Percentiles rank a stretch among this genome's conserved stretches.
These are phyloP conservation scores for Perkinsus marinus DNA, from an alignment of 169 alveolate species.

Conservation along the genomic window DNA sequence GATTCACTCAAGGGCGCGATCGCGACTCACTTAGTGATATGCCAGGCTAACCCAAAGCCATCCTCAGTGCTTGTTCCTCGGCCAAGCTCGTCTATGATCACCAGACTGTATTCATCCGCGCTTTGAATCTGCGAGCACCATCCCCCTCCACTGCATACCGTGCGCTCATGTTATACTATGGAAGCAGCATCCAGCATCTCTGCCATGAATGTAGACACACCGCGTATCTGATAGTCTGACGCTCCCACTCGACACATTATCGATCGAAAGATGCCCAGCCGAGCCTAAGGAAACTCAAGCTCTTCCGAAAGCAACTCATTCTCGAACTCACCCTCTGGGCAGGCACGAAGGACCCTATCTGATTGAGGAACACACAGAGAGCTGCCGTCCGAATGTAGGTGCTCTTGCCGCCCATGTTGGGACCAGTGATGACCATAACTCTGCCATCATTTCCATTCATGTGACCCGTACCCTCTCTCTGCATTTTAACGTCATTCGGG, in stretches of 20 bases:
- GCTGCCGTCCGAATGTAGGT: constrained; percentile 75
- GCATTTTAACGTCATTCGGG: constrained; percentile 62
- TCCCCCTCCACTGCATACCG: not conserved
- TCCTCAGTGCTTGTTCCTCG: constrained; percentile 91
- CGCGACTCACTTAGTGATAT: constrained; percentile 45
- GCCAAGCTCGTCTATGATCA: constrained; percentile 91
- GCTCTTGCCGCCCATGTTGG: constrained; percentile 97
- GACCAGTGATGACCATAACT: constrained; percentile 87
- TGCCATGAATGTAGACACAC: constrained; percentile 88
- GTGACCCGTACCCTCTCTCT: constrained; percentile 15
- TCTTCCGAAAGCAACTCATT: not conserved
- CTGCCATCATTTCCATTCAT: constrained; percentile 25
- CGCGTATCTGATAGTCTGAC: constrained; percentile 80
- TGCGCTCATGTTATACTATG: constrained; percentile 34
- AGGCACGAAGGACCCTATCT: constrained; percentile 89
- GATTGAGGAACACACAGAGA: constrained; percentile 61
- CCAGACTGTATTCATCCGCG: constrained; percentile 74
- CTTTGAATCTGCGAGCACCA: constrained; percentile 29
- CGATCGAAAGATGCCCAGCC: constrained; percentile 74
- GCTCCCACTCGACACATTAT: constrained; percentile 94
- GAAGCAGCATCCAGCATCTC: constrained; percentile 93
- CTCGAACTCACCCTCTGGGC: constrained; percentile 59
- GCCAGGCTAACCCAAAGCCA: not conserved
- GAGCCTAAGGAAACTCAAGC: not conserved
- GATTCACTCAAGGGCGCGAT: constrained; percentile 87